Base-by-base conservation (phyloP, 805 yeast genomes). In the Pichia ethanolica region DNA sequence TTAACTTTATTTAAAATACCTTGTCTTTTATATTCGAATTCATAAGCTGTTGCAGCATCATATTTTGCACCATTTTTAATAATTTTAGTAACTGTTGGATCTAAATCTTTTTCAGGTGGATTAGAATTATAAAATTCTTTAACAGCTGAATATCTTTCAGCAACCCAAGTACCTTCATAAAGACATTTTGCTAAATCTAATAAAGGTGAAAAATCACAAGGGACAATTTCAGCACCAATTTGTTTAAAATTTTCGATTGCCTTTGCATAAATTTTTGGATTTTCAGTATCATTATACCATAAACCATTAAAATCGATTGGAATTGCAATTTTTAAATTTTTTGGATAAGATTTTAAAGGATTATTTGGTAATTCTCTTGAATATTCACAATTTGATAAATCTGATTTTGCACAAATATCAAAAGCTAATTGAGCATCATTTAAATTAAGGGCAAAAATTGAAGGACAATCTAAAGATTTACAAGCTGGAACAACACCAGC, bases 141-240 rank as follows among this genome's bases (percentile, higher is more conserved):
- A 36, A 82, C 78, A 28, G 97, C 97, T 54, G 88, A 81, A 69
- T 81, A 89, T 58, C 99, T 79, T 71, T 91, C 99, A 27, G 95
- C 88, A 10, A 91, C 98, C 99, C 99, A 91, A n/a, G 98, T 86
- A 51, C 99, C 99, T 62, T 91, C 97, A 64, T 91, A 91, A 36
- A 91, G 74, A 62, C 93, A 86, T 58, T 79, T 79, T 14, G 98
- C 99, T 50, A 91, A 73, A 36, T 85, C 86, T 53, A 87, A 71
- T 39, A 91, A 71, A 5, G 89, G 86, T 14, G 82, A 66, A 64
- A 91, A 90, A 67, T 89, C 90, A 40, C 82, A 65, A 10, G 81
- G 70, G 26, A 78, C 74, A 32, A 87, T 68, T 39, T 72, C 70
- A 40, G 84, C 86, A 45, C 87, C 86, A 13, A 76, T 58, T 39